Evolutionary conservation across 129 eudicot genomes (phyloP), one percentile per base, ranked within the genome.

Genomic region (Ambrosia trifida): DNA sequence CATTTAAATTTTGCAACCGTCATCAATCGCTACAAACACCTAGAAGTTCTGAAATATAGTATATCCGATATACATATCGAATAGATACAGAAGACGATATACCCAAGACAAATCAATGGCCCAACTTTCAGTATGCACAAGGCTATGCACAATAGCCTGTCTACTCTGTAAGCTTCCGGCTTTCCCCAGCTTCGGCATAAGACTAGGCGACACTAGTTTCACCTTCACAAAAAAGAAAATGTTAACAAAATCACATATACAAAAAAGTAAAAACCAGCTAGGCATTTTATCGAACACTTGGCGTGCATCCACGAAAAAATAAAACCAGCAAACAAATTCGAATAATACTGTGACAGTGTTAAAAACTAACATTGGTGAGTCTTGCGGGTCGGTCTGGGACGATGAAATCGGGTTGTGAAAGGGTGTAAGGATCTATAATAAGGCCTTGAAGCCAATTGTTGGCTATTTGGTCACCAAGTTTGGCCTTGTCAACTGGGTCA

Each of bases 101-200:
- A 94, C 98, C 98, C 98, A 94, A 73, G 98, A 94, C 68, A 94
- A 83, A 86, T 94, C 96, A 77, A 94, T 87, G 43, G 98, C 98
- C 98, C 98, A 94, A 77, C 98, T 89, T 72, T 89, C 97, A 41
- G 78, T 91, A 18, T 88, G 96, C 58, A 82, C 96, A 77, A 94
- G 98, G 77, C 98, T 94, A 32, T 93, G 98, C 68, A 89, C 98
- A 72, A 94, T 81, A 13, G 98, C 95, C 54, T 85, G 95, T 76
- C 97, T 84, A 63, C 98, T 94, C 75, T 89, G 92, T 68, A 89
- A 82, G 76, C 90, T 94, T 31, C 98, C 98, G 36, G 89, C 98
- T 81, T 80, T 94, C 66, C 98, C 98, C 77, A 94, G 90, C 89
- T 94, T 94, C 51, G 97, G 97, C 92, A 94, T 90, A 14, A 85